A percentile compares a stretch with the other conserved stretches of the same genome.
phyloP scores from a whole-genome alignment of 371 early-diverging fungal genomes.

The Funneliformis caledonium region DNA sequence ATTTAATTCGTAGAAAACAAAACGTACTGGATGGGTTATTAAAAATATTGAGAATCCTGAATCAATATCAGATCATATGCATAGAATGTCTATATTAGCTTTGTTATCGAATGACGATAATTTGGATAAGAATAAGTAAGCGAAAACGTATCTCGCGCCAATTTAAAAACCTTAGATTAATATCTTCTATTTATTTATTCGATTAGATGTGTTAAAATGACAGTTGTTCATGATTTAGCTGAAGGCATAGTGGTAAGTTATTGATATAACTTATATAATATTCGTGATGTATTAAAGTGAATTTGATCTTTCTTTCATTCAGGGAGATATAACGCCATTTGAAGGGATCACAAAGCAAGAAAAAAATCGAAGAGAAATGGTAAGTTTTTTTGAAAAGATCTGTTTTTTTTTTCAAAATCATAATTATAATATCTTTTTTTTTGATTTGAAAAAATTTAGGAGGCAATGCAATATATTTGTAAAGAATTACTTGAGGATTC shows the following conservation, averaged over 20 bases:
- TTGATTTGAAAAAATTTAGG: slow-evolving; percentile 44
- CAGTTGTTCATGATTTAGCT: slow-evolving; percentile 90
- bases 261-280: not conserved
- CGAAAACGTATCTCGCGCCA: not conserved
- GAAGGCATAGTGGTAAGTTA: slow-evolving; percentile 78
- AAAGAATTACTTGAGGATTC: slow-evolving; percentile 62
- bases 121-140: slow-evolving; percentile 58
- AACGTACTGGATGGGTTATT: slow-evolving; percentile 92
- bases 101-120: slow-evolving; percentile 76
- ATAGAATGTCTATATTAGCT: slow-evolving; percentile 89
- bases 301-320: not conserved
- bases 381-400: slow-evolving; percentile 41
- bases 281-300: not conserved
- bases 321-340: slow-evolving; percentile 92
- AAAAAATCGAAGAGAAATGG: slow-evolving; percentile 74
- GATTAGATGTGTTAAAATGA: slow-evolving; percentile 83
- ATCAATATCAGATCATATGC: slow-evolving; percentile 94
- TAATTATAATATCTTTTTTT: not conserved
- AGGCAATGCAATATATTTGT: slow-evolving; percentile 73
- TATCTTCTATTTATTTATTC: not conserved
- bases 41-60: slow-evolving; percentile 71
- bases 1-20: slow-evolving; percentile 67
- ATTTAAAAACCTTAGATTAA: not conserved
- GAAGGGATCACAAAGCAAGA: slow-evolving; percentile 80
- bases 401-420: slow-evolving; percentile 22